phyloP scores from a whole-genome alignment of 2,329 filamentous ascomycete species.

The Aspergillus alliaceus region DNA sequence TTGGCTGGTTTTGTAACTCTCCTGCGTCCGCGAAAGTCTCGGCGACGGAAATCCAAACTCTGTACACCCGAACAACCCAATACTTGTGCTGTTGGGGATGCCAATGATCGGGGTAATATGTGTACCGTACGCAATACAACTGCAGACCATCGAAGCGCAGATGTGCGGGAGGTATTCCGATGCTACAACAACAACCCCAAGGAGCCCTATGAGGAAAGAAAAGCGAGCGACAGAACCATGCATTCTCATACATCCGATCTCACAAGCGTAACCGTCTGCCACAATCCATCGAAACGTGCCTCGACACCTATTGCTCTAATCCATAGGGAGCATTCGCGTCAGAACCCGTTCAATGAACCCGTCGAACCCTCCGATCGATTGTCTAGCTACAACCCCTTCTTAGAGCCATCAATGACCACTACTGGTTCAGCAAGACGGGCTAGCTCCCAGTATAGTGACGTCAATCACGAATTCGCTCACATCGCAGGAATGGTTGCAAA shows the following conservation, averaged over 20 bases:
- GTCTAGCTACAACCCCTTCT: conserved; percentile 12
- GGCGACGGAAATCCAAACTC: not conserved
- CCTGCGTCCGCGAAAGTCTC: conserved; percentile 16
- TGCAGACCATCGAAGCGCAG: not conserved
- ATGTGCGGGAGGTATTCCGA: not conserved
- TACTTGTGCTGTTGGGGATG: too few relatives aligned
- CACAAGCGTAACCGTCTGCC: conserved; percentile 35
- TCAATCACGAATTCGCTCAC: not conserved
- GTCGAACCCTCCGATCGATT: conserved; percentile 10
- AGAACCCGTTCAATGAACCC: conserved; percentile 18
- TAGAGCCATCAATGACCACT: conserved; percentile 2
- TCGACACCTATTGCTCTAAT: conserved; percentile 22
- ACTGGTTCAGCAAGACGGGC: conserved; percentile 9
- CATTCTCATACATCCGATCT: conserved; percentile 33
- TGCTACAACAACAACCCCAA: conserved; percentile 7
- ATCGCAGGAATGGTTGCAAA: conserved; percentile 1
- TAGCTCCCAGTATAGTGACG: conserved; percentile 16
- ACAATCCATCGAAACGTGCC: conserved; percentile 30
- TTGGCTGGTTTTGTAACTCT: conserved; percentile 18
- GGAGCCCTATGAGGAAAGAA: conserved; percentile 11
- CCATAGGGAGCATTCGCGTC: conserved; percentile 10
- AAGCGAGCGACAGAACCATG: conserved; percentile 33
- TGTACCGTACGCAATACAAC: not conserved
- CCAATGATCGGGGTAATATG: not conserved
- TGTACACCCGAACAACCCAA: not conserved